Evolutionary conservation across 164 flowering plant species (phyloP), one percentile per base, ranked within the genome.

Genomic region (Umbilicus rupestris): DNA sequence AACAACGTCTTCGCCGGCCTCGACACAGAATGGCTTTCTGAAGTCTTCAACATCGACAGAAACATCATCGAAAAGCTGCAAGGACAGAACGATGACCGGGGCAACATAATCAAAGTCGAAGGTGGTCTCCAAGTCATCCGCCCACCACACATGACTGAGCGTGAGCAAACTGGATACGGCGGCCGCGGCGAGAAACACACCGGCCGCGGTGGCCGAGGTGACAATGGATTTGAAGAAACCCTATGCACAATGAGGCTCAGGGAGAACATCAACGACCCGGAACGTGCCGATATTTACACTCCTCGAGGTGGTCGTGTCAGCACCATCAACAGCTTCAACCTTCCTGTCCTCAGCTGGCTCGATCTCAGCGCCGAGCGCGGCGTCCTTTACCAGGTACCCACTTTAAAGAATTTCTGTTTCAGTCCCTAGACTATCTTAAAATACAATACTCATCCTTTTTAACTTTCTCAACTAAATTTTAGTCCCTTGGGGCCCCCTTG

Each of bases 161-260:
- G 60, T 59, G 42, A 62, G 60, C 58, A 28, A 19, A 29, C 69
- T 26, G 44, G 66, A 26, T 5, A 39, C 5, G 63, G 12, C 3
- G 52, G 12, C 12, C 33, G 47, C 0, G 20, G 73, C 8, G 41
- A 19, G 19, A 19, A 7, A 1, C 20, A 47, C 8, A 3, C 24
- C 49, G 41, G 14, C 14, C 20, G 47, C 0, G 16, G 74, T 4
- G 52, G 66, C 30, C 46, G 75, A 24, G 49, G 64, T 1, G 72
- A 29, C 49, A 89, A 85, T 65, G 91, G 90, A n/a, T 8, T 84
- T 1, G 96, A 87, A 62, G 88, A 87, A 75, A 78, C 83, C 26
- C 11, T 83, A 3, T 89, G 96, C 88, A 69, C 62, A 22, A 42
- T 73, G 41, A 78, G 81, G 70, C 63, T 83, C 1, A 76, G 33